Conservation (phyloP, 305 asterid genomes). For the Galium porrigens region DNA sequence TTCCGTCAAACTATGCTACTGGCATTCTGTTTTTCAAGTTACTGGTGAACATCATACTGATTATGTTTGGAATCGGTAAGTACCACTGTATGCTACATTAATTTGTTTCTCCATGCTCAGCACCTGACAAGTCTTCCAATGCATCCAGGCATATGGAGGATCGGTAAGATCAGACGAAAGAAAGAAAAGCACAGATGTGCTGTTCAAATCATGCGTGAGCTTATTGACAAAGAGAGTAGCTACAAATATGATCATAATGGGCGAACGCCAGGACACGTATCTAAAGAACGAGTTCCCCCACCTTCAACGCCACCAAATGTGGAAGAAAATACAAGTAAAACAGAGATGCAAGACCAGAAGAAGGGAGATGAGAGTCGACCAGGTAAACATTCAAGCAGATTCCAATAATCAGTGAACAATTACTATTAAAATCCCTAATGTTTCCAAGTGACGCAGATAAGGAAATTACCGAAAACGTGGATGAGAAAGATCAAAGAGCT, state of each 20-base stretch:
- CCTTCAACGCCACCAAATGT: neutral
- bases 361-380: conserved; percentile 1
- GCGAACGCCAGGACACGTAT: conserved; percentile 12
- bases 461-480: neutral
- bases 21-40: conserved; percentile 10
- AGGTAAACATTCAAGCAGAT: conserved; percentile 14
- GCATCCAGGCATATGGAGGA: conserved; percentile 26
- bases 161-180: conserved; percentile 23
- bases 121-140: conserved; percentile 3
- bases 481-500: neutral
- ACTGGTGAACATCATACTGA: conserved; percentile 11
- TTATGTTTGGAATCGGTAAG: conserved; percentile 24
- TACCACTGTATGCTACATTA: neutral
- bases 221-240: conserved; percentile 15
- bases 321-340: neutral
- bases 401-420: neutral
- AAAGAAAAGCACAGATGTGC: conserved; percentile 26
- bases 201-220: conserved; percentile 21
- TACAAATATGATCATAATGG: conserved; percentile 25
- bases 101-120: neutral
- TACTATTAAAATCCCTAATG: neutral
- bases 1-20: conserved; percentile 19
- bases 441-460: neutral
- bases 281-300: neutral
- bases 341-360: conserved; percentile 5